Conservation (phyloP, 2,329 filamentous ascomycete species). For the Aspergillus jensenii region DNA sequence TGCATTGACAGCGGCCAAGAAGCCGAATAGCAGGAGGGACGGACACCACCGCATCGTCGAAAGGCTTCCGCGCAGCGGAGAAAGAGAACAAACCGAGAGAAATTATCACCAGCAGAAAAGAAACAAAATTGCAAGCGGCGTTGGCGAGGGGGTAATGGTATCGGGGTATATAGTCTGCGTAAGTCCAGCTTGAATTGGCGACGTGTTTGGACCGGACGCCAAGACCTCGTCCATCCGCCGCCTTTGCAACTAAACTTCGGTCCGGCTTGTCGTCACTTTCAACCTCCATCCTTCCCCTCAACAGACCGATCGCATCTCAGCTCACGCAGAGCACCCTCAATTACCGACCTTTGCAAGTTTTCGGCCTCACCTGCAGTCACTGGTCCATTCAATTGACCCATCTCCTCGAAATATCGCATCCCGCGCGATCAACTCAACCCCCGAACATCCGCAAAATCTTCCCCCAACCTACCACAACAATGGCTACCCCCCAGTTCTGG, state of each 20-base stretch:
- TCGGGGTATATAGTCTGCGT: constrained; percentile 2
- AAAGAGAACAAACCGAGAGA: constrained; percentile 17
- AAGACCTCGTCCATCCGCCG: constrained; percentile 33
- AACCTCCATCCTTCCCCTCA: constrained; percentile 25
- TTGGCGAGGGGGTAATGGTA: constrained; percentile 20
- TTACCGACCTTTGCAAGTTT: not conserved
- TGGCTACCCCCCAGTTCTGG: constrained; percentile 75
- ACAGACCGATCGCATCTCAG: constrained; percentile 11
- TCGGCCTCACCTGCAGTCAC: not conserved
- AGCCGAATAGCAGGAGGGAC: constrained; percentile 67
- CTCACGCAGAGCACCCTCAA: not conserved
- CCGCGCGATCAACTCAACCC: not conserved
- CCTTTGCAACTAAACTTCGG: constrained; percentile 22
- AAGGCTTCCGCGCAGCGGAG: constrained; percentile 35
- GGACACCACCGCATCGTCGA: constrained; percentile 71
- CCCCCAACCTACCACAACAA: constrained; percentile 24
- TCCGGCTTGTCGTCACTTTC: constrained; percentile 31
- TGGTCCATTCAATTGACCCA: constrained; percentile 7
- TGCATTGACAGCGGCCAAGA: constrained; percentile 58
- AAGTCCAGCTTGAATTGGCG: constrained; percentile 32
- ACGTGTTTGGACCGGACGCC: constrained; percentile 45
- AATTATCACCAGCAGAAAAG: constrained; percentile 16
- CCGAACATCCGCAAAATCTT: constrained; percentile 18
- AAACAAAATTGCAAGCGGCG: constrained; percentile 11
- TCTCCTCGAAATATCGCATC: not conserved